Evolutionary conservation across 495 filamentous ascomycete genomes (phyloP).

Genomic region (Melanomma pulvis-pyrius): DNA sequence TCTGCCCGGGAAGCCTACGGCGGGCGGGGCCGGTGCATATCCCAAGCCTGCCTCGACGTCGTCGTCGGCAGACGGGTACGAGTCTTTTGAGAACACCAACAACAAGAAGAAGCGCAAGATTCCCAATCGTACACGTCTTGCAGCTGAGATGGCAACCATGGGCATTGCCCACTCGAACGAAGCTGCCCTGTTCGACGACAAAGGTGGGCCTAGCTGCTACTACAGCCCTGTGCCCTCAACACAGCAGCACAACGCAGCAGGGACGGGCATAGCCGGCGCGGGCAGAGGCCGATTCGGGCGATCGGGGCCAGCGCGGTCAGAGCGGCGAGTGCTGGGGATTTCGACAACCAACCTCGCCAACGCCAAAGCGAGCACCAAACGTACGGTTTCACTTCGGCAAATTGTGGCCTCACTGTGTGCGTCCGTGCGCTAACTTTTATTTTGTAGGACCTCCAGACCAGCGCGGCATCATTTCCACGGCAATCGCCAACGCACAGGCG

Average conservation of each 20-base stretch:
- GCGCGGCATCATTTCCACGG: constrained; percentile 81
- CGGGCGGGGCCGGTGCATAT: constrained; percentile 14
- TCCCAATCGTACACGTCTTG: constrained; percentile 69
- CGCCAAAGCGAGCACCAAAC: constrained; percentile 38
- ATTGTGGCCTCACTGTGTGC: constrained; percentile 17
- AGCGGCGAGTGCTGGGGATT: constrained; percentile 67
- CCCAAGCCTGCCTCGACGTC: constrained; percentile 45
- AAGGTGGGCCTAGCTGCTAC: constrained; percentile 53
- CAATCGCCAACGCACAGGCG: constrained; percentile 80
- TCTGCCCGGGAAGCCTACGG: neutral
- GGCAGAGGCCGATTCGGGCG: constrained; percentile 80
- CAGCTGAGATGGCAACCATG: constrained; percentile 65
- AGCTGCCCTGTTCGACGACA: constrained; percentile 49
- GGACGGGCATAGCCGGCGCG: constrained; percentile 72
- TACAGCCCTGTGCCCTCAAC: constrained; percentile 59
- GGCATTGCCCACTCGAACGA: constrained; percentile 56
- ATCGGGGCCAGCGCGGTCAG: constrained; percentile 51
- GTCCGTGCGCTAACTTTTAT: constrained; percentile 47
- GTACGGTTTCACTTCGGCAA: constrained; percentile 20
- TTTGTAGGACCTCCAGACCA: constrained; percentile 32
- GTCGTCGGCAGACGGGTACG: constrained; percentile 77
- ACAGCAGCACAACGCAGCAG: constrained; percentile 47
- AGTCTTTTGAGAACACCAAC: constrained; percentile 97
- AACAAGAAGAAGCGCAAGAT: constrained; percentile 99
- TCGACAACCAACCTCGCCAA: constrained; percentile 56